Evolutionary conservation across 805 yeast species (phyloP).

Genomic region (Soucietia sequanensis): DNA sequence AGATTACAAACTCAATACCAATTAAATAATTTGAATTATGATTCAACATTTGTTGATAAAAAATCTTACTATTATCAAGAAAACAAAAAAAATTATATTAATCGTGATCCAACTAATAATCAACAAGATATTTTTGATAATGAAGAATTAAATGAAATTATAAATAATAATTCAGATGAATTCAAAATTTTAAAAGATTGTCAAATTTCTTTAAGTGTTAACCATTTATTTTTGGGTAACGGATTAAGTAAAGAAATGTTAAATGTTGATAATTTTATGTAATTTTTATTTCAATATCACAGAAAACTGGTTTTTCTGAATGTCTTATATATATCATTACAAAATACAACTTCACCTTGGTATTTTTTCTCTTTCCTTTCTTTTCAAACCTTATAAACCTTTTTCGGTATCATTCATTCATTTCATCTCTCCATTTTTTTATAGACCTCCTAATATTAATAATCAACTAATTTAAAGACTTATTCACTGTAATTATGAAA

Average conservation of each 20-base stretch:
- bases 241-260: conserved; percentile 7
- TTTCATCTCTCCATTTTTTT: no score
- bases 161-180: conserved; percentile 6
- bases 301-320: no score
- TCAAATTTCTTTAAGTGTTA: conserved; percentile 7
- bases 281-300: no score
- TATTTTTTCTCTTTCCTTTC: no score
- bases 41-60: conserved; percentile 9
- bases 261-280: conserved; percentile 1
- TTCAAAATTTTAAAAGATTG: conserved; percentile 7
- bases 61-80: conserved; percentile 9
- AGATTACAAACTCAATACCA: not conserved
- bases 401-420: no score
- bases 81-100: conserved; percentile 4
- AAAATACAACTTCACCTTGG: no score
- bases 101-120: not conserved
- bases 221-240: conserved; percentile 3
- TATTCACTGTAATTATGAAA: no score
- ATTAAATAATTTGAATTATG: conserved; percentile 4
- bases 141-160: conserved; percentile 7
- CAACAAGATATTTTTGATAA: conserved; percentile 7
- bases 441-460: no score
- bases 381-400: no score
- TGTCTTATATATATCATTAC: no score
- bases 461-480: no score